Evolutionary conservation across 2,329 filamentous ascomycete species (phyloP).

Genomic region (Fusarium sp.): DNA sequence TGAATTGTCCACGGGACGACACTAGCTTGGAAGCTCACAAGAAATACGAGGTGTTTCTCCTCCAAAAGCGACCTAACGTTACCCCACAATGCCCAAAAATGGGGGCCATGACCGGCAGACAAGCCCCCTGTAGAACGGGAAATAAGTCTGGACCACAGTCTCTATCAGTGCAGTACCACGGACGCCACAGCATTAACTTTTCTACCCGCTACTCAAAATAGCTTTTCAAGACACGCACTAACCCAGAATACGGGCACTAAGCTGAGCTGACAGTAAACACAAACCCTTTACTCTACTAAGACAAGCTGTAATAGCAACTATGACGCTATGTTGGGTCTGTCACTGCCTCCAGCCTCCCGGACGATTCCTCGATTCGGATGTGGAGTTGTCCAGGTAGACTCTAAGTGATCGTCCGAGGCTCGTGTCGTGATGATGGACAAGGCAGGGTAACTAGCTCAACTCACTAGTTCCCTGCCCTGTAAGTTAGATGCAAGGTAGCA

Average conservation of each 20-base stretch:
- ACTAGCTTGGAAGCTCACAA: constrained; percentile 19
- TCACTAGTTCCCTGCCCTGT: not conserved
- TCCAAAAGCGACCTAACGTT: constrained; percentile 22
- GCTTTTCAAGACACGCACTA: constrained; percentile 27
- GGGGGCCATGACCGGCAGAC: constrained; percentile 24
- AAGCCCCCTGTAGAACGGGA: constrained; percentile 18
- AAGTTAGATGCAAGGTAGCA: constrained; percentile 23
- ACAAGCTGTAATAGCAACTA: not conserved
- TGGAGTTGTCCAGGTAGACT: constrained; percentile 17
- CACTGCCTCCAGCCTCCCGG: constrained; percentile 24
- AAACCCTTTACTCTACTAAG: not conserved
- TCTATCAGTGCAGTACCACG: constrained; percentile 1
- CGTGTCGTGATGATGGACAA: constrained; percentile 20
- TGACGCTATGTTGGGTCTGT: constrained; percentile 1
- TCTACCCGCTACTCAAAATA: constrained; percentile 35
- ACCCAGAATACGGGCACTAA: constrained; percentile 7
- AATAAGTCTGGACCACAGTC: constrained; percentile 31
- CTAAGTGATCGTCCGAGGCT: constrained; percentile 30
- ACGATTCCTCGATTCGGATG: constrained; percentile 19
- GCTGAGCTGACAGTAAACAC: constrained; percentile 3
- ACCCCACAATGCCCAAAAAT: constrained; percentile 36
- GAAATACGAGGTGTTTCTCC: constrained; percentile 38
- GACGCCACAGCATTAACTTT: constrained; percentile 5
- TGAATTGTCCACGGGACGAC: constrained; percentile 8
- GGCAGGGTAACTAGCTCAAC: not conserved